A percentile compares a stretch with the other conserved stretches of the same genome.
Evolutionary conservation across 1,139 yeast genomes (phyloP).

Genomic region (Magnusiomyces suaveolens): DNA sequence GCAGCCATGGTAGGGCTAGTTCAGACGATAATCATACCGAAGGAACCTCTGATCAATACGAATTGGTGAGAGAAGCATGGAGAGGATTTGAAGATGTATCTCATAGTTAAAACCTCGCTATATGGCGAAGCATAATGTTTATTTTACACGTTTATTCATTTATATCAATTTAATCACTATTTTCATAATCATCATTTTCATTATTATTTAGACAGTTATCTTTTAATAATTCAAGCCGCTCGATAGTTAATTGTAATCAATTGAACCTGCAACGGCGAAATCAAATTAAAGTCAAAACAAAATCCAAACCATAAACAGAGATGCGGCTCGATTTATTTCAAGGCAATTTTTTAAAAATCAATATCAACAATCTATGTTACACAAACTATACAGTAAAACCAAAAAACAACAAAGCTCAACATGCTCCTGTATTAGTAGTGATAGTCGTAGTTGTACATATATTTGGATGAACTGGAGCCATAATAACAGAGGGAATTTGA

Average conservation of each 20-base stretch:
- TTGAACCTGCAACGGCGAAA: too few relatives aligned
- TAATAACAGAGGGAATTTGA: background rate
- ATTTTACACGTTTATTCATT: too few relatives aligned
- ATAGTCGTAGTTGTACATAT: background rate
- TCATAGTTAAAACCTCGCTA: conserved; percentile 4
- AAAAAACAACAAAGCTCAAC: background rate
- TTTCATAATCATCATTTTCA: too few relatives aligned
- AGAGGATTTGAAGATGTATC: conserved; percentile 42
- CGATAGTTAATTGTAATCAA: too few relatives aligned
- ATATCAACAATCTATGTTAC: background rate
- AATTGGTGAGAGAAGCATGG: conserved; percentile 69
- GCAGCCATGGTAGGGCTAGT: conserved; percentile 6
- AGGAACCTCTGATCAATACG: conserved; percentile 37
- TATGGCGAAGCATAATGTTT: too few relatives aligned
- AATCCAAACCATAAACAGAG: background rate
- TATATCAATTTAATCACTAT: too few relatives aligned
- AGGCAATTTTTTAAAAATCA: too few relatives aligned
- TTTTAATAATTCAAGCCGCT: too few relatives aligned
- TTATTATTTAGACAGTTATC: too few relatives aligned
- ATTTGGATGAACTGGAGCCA: background rate
- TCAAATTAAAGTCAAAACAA: too few relatives aligned
- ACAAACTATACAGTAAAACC: background rate
- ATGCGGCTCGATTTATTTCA: too few relatives aligned
- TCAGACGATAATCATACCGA: conserved; percentile 1
- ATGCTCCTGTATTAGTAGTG: background rate